Evolutionary conservation across 2,329 filamentous ascomycete species (phyloP), one percentile per base, ranked within the genome.

Genomic region (Fusarium sp.): DNA sequence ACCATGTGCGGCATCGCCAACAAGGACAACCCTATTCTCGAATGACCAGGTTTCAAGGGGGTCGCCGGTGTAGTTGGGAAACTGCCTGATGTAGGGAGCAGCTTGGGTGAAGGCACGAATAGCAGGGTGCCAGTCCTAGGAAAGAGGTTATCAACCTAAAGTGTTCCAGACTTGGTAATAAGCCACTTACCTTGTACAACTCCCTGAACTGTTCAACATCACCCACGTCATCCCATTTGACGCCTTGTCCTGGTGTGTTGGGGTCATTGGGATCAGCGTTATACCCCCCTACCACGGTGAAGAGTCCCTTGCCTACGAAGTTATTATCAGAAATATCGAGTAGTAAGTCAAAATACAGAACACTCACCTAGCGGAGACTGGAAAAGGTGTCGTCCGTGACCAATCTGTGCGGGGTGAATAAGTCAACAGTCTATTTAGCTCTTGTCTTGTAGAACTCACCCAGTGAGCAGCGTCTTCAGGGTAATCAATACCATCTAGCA

Each of bases 71-170:
- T 52, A 63, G 31, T 52, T 52, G 11, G 40, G 60, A 27, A 50
- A 63, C 42, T 63, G 60, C 13, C 60, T 50, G 5, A 63, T 52
- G 18, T 50, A 63, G 4, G 40, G 60, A 3, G 60, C 22, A 20
- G 60, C 42, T 8, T 52, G 22, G 5, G 60, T 63, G n/a, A 63
- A 63, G 6, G 60, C 60, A 14, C 31, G 60, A 52, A 63, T 63
- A 2, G 60, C 40, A 14, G 60, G 60, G 31, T 63, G 31, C 60
- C 60, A 63, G 31, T 63, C 40, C 60, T 45, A 3, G 7, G 14
- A 25, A 25, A 25, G 13, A 8, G 6, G 42, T 16, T 25, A 25
- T 25, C 13, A 25, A 45, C 7, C 1, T 25, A 2, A 2, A 4
- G 7, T 16, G 14, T 22, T 6, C 5, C 1, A 18, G 11, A 5